These are phyloP conservation scores for Tolypocladium amazonense DNA, from an alignment of 2,329 filamentous ascomycete genomes.

Conservation along the genomic window DNA sequence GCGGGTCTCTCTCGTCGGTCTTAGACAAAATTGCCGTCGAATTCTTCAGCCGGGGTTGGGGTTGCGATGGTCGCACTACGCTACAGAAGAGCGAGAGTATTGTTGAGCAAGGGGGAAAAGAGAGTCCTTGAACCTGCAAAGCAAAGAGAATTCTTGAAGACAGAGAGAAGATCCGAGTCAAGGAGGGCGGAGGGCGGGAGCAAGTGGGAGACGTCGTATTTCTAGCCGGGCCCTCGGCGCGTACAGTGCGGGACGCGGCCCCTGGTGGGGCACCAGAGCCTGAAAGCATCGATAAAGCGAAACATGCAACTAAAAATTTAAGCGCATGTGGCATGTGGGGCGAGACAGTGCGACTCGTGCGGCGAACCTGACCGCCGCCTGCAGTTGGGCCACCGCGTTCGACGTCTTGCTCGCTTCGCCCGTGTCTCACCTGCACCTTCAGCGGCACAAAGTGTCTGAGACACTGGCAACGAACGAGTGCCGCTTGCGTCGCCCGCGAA, in stretches of 20 bases:
- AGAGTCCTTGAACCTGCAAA: neutral
- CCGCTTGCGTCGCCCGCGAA: neutral
- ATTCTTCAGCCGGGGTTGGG: neutral
- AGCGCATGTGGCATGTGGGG: conserved; percentile 5
- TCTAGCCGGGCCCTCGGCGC: conserved; percentile 7
- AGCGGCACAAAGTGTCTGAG: neutral
- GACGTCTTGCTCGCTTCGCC: neutral
- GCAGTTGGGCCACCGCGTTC: neutral
- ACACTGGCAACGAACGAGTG: neutral
- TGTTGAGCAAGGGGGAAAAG: neutral
- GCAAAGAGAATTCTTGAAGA: neutral
- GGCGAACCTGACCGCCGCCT: neutral
- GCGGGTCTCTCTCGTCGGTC: neutral
- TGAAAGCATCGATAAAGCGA: conserved; percentile 2
- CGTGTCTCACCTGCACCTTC: neutral
- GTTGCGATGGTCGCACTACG: neutral
- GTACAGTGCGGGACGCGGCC: neutral
- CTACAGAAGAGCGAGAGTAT: neutral
- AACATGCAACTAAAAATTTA: neutral
- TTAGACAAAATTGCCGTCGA: neutral
- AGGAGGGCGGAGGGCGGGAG: neutral
- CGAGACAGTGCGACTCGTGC: conserved; percentile 1
- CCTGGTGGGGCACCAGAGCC: neutral
- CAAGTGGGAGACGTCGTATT: conserved; percentile 5
- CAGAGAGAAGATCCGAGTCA: conserved; percentile 1